Evolutionary conservation across 176 grass and related monocot genomes (phyloP), one percentile per base, ranked within the genome.

Genomic region (Cenchrus purpureus): DNA sequence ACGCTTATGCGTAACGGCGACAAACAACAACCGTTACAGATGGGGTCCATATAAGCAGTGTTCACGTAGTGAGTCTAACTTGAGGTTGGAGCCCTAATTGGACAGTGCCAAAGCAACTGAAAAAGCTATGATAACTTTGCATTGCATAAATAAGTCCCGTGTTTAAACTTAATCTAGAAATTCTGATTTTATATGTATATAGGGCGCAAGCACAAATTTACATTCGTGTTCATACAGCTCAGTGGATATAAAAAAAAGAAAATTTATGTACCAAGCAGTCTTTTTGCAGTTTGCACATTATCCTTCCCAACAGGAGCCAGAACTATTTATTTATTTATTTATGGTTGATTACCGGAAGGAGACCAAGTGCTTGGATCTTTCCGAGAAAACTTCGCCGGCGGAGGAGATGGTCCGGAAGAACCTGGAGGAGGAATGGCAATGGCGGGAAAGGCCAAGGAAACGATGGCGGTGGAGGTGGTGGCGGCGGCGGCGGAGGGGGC

Each of bases 371-470:
- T 53, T 44, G 88, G 79, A 86, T 82, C 88, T 83, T 86, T 90
- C 5, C 84, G 56, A 12, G 76, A 83, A 32, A 68, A 57, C 52
- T 10, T 50, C 22, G 53, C 79, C 13, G 78, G 87, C 1, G 81
- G 87, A 63, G 87, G 94, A 46, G 87, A 84, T 10, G 94, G 79
- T 2, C 49, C 44, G 3, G 91, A 74, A 10, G 84, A 80, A 53
- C 65, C 72, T 34, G 89, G 89, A 74, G 79, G 79, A 87, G 69
- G 48, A 90, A 86, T 5, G 89, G 88, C 1, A 91, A 75, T 16
- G 91, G 91, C 13, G 91, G 94, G 73, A 97, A 97, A 7, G 87
- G 82, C 57, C 89, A 95, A 48, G 75, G 82, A 28, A 89, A 87
- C 0, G 66, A 69, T 6, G 92, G 87, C 12, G 88, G 79, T 3